phyloP scores from a whole-genome alignment of 2,329 filamentous ascomycete species.

The Ophiostoma angusticollis region DNA sequence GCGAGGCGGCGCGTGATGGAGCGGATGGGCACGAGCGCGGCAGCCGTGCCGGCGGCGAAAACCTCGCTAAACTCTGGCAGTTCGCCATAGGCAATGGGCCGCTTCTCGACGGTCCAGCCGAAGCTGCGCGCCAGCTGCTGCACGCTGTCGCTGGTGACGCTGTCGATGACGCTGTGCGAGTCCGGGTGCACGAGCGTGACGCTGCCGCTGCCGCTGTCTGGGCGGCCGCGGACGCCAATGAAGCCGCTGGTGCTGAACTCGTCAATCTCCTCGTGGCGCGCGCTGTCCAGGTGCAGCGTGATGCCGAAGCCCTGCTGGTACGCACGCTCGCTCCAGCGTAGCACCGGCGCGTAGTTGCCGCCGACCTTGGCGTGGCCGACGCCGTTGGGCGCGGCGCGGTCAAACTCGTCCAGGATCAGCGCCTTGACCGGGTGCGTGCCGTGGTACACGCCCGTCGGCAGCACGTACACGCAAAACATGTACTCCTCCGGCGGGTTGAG shows the following conservation, averaged over 20 bases:
- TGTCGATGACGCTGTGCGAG: slow-evolving; percentile 77
- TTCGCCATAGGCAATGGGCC: slow-evolving; percentile 54
- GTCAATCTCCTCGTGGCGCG: slow-evolving; percentile 72
- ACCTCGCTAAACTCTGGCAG: slow-evolving; percentile 54
- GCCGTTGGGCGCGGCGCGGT: slow-evolving; percentile 82
- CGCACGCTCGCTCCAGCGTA: slow-evolving; percentile 77
- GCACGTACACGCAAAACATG: slow-evolving; percentile 77
- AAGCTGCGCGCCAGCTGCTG: slow-evolving; percentile 62
- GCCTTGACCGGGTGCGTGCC: slow-evolving; percentile 78
- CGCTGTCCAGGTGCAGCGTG: slow-evolving; percentile 83
- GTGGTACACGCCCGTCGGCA: slow-evolving; percentile 91
- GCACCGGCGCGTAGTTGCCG: slow-evolving; percentile 88
- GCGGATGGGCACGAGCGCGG: slow-evolving; percentile 79
- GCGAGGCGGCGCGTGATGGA: slow-evolving; percentile 61
- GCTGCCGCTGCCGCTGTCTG: too few relatives aligned
- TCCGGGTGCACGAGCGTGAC: slow-evolving; percentile 76
- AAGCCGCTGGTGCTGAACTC: slow-evolving; percentile 95
- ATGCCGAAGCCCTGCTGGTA: slow-evolving; percentile 75
- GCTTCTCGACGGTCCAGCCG: slow-evolving; percentile 73
- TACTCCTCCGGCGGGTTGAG: slow-evolving; percentile 84
- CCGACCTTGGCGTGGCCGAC: slow-evolving; percentile 89
- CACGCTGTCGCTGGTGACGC: slow-evolving; percentile 68
- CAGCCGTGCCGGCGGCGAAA: slow-evolving; percentile 84
- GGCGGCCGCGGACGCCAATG: slow-evolving; percentile 54
- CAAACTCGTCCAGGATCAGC: slow-evolving; percentile 82